Base-by-base conservation (phyloP, 2,329 filamentous ascomycete genomes). In the Aspergillus calidoustus region DNA sequence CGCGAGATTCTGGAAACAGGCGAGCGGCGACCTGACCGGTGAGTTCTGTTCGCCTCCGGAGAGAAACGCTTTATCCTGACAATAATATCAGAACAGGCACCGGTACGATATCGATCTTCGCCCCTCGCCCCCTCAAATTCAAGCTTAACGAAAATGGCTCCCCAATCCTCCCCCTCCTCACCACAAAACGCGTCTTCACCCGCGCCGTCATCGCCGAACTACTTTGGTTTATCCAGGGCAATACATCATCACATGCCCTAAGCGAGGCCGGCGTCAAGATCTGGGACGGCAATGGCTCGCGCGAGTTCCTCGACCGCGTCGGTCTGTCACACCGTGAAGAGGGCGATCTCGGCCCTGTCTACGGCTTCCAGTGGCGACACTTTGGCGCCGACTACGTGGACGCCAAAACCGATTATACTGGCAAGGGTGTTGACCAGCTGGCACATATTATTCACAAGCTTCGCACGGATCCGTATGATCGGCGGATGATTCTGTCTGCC, bases 341-440 rank as follows among this genome's bases (percentile, higher is more conserved):
- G 22, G 95, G 95, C 66, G 95, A 99, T 73, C 83, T 99, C 0
- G 95, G 95, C 0, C 95, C 95, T 31, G 93, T 98, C 0, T 99
- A 99, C 75, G 95, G 95, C 1, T 99, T 99, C 80, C 95, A 99
- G 79, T 99, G 95, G 95, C 91, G 95, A 3, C 94, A 98, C 79
- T 99, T 99, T 72, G 95, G 95, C 54, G 95, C 95, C 4, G 88
- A 92, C 64, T 99, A 99, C 76, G 82, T 89, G 19, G 90, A 94
- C 72, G 85, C 89, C 15, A 82, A 88, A 66, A 85, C 90, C 0
- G 92, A 98, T 75, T 99, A 99, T 78, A 84, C 87, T 0, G 93
- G 91, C 0, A 84, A 96, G 75, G 95, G 95, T 19, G 92, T 97
- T 17, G 95, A 99, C 75, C 95, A 99, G 81, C 83, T 99, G 43